Evolutionary conservation across 495 filamentous ascomycete species (phyloP).

Genomic region (Penicillium paradoxum): DNA sequence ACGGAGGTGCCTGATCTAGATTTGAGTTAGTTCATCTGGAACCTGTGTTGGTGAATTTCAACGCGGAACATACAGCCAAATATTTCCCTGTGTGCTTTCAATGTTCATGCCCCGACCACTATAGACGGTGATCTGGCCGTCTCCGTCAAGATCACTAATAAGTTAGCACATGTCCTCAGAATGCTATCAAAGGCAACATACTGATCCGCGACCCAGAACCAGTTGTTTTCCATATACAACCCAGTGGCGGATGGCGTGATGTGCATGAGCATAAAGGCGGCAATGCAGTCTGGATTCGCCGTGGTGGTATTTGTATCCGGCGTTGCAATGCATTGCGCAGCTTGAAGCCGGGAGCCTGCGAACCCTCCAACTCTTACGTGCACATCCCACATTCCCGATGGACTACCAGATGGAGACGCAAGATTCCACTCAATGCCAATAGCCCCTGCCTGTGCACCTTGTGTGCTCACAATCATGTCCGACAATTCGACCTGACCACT

Average conservation of each 20-base stretch:
- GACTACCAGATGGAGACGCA: too few relatives aligned
- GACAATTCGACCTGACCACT: constrained; percentile 49
- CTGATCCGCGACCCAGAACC: background rate
- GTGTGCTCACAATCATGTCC: constrained; percentile 50
- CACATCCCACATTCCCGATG: too few relatives aligned
- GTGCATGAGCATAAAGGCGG: constrained; percentile 54
- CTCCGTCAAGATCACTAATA: background rate
- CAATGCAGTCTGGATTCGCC: constrained; percentile 44
- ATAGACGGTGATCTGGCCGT: background rate
- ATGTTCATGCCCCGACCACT: background rate
- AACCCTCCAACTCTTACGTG: constrained; percentile 24
- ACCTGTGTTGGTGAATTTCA: too few relatives aligned
- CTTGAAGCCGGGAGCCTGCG: background rate
- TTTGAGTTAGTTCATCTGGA: too few relatives aligned
- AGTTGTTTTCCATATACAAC: constrained; percentile 56
- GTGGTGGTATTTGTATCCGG: too few relatives aligned
- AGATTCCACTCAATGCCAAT: constrained; percentile 60
- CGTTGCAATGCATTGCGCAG: too few relatives aligned
- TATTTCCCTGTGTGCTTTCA: background rate
- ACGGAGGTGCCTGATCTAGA: too few relatives aligned
- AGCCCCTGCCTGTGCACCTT: constrained; percentile 57
- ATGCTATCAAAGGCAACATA: too few relatives aligned
- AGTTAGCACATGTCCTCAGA: too few relatives aligned
- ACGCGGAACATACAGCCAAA: background rate
- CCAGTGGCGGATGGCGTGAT: constrained; percentile 40